phyloP scores from a whole-genome alignment of 1,284 basidiomycete genomes.

The Ustilago shanxiensis region DNA sequence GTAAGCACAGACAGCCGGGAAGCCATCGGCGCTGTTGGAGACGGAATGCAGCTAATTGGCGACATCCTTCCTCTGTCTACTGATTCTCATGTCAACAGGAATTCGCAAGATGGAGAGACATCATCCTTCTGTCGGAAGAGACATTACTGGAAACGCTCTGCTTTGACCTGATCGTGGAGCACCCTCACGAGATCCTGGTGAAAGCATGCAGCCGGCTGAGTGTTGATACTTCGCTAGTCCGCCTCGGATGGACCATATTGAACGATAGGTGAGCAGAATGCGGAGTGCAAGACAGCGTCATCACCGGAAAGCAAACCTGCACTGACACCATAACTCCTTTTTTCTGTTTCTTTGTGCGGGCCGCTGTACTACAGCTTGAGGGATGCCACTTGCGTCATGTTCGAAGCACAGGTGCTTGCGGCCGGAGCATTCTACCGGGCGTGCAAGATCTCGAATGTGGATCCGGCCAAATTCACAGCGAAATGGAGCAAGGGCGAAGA shows the following conservation, averaged over 20 bases:
- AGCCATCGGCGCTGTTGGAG: not conserved
- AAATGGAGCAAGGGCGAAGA: slow-evolving; percentile 32
- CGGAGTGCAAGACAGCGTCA: not conserved
- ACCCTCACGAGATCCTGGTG: slow-evolving; percentile 75
- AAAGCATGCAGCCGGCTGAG: slow-evolving; percentile 55
- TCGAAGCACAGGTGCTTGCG: slow-evolving; percentile 64
- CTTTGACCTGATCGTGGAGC: slow-evolving; percentile 88
- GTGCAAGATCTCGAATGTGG: slow-evolving; percentile 42
- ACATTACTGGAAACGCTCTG: slow-evolving; percentile 86
- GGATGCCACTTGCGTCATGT: slow-evolving; percentile 60
- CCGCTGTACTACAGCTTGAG: slow-evolving; percentile 34
- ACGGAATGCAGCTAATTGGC: not conserved
- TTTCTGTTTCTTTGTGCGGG: not conserved
- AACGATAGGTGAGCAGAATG: slow-evolving; percentile 48
- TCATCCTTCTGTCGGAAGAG: slow-evolving; percentile 84
- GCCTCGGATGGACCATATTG: slow-evolving; percentile 59
- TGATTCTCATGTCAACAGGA: slow-evolving; percentile 31
- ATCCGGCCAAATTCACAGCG: slow-evolving; percentile 45
- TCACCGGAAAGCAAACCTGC: not conserved
- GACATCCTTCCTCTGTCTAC: not conserved
- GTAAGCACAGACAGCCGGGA: slow-evolving; percentile 9
- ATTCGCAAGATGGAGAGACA: slow-evolving; percentile 75
- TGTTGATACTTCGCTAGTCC: slow-evolving; percentile 48
- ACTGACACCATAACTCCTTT: not conserved
- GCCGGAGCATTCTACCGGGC: slow-evolving; percentile 63